These are phyloP conservation scores for Grigorovia transvaalensis DNA, from an alignment of 805 yeast species.

Conservation along the genomic window DNA sequence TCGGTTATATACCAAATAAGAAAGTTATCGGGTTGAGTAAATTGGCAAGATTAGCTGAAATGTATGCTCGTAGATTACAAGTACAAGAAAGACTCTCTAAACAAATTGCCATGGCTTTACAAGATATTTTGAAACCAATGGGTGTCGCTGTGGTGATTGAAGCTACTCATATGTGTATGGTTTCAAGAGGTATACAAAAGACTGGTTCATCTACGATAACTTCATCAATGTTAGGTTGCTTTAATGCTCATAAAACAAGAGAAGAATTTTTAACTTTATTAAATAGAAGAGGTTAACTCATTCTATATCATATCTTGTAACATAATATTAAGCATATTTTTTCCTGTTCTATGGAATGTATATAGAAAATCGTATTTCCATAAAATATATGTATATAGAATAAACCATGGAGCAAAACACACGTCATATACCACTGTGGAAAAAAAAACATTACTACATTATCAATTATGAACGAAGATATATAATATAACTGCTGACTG, in stretches of 20 bases:
- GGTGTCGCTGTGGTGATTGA: slow-evolving; percentile 98
- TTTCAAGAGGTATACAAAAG: slow-evolving; percentile 93
- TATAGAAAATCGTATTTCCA: too few species aligned
- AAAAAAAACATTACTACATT: not conserved
- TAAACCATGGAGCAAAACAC: too few species aligned
- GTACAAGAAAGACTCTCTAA: slow-evolving; percentile 97
- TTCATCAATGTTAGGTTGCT: slow-evolving; percentile 95
- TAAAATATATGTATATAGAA: too few species aligned
- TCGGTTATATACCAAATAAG: slow-evolving; percentile 94
- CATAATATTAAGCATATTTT: not conserved
- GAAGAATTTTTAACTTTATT: slow-evolving; percentile 86
- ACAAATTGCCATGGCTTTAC: slow-evolving; percentile 92
- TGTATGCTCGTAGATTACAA: slow-evolving; percentile 91
- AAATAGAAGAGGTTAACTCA: slow-evolving; percentile 34
- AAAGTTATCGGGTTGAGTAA: slow-evolving; percentile 87
- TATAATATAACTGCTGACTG: not conserved
- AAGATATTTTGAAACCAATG: slow-evolving; percentile 82
- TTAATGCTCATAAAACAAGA: slow-evolving; percentile 90
- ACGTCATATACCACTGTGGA: too few species aligned
- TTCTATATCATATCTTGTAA: too few species aligned
- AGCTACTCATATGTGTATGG: slow-evolving; percentile 99
- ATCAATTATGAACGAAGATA: not conserved
- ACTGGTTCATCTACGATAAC: slow-evolving; percentile 90
- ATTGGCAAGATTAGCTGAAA: slow-evolving; percentile 90
- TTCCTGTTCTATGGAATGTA: too few species aligned